Evolutionary conservation across 2,329 filamentous ascomycete genomes (phyloP).

Genomic region (Fusarium liriodendri): DNA sequence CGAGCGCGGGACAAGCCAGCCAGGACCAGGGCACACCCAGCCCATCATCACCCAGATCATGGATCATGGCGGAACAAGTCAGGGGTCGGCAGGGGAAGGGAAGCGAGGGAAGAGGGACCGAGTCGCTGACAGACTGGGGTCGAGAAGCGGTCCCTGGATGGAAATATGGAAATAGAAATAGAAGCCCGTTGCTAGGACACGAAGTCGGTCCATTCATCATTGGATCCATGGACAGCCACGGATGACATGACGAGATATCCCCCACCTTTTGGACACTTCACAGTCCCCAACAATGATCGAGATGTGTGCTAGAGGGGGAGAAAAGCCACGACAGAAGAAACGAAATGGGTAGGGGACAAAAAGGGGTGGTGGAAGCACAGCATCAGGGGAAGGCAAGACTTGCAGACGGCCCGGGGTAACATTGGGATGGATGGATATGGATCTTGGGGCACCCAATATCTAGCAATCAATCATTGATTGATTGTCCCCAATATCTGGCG

Average conservation of each 20-base stretch:
- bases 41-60: conserved; percentile 21
- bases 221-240: not conserved
- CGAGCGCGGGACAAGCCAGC: conserved; percentile 20
- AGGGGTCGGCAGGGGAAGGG: conserved; percentile 19
- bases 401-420: conserved; percentile 30
- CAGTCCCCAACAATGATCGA: conserved; percentile 16
- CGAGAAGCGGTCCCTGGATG: not conserved
- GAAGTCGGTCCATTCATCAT: not conserved
- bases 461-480: conserved; percentile 8
- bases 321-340: conserved; percentile 15
- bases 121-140: conserved; percentile 17
- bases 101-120: not conserved
- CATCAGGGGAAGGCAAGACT: conserved; percentile 24
- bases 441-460: conserved; percentile 4
- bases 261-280: conserved; percentile 11
- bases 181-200: conserved; percentile 20
- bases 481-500: conserved; percentile 4
- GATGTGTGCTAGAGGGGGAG: conserved; percentile 9
- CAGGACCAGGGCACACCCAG: conserved; percentile 19
- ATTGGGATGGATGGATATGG: not conserved
- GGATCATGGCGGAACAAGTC: conserved; percentile 15
- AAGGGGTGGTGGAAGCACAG: conserved; percentile 29
- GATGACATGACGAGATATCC: conserved; percentile 20
- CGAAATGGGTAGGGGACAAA: conserved; percentile 12
- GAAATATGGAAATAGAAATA: conserved; percentile 23